These are phyloP conservation scores for Rhizopogon roseolus DNA, from an alignment of 768 basidiomycete genomes.

Conservation along the genomic window DNA sequence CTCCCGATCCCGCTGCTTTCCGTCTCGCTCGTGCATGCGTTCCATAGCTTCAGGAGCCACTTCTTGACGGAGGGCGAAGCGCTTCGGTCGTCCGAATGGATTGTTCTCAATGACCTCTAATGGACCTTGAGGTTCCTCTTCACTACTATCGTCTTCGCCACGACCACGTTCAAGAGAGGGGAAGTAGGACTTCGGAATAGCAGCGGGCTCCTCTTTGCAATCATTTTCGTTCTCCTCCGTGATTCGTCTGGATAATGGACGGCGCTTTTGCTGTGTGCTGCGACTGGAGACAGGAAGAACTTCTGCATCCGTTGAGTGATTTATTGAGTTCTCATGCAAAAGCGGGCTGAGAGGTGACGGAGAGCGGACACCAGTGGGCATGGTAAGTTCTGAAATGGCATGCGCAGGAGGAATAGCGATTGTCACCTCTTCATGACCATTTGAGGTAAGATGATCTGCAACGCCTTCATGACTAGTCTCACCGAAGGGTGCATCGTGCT, in stretches of 20 bases:
- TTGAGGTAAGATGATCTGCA: constrained; percentile 2
- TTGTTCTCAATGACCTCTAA: constrained; percentile 22
- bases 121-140: constrained; percentile 10
- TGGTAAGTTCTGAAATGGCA: constrained; percentile 19
- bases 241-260: constrained; percentile 22
- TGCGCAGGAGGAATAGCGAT: constrained; percentile 21
- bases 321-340: not conserved
- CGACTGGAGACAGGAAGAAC: not conserved
- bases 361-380: constrained; percentile 18
- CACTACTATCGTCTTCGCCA: constrained; percentile 11
- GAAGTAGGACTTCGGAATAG: not conserved
- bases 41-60: not conserved
- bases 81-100: constrained; percentile 14
- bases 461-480: constrained; percentile 13
- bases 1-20: constrained; percentile 17
- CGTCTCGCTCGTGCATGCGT: not conserved
- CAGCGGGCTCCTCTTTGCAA: not conserved
- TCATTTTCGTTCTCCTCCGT: constrained; percentile 18
- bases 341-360: not conserved
- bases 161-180: not conserved
- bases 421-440: constrained; percentile 9
- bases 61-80: constrained; percentile 2
- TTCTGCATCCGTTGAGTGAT: not conserved
- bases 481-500: constrained; percentile 11
- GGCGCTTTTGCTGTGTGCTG: constrained; percentile 3